These are phyloP conservation scores for Claviceps digitariae DNA, from an alignment of 2,329 filamentous ascomycete species.

Conservation along the genomic window DNA sequence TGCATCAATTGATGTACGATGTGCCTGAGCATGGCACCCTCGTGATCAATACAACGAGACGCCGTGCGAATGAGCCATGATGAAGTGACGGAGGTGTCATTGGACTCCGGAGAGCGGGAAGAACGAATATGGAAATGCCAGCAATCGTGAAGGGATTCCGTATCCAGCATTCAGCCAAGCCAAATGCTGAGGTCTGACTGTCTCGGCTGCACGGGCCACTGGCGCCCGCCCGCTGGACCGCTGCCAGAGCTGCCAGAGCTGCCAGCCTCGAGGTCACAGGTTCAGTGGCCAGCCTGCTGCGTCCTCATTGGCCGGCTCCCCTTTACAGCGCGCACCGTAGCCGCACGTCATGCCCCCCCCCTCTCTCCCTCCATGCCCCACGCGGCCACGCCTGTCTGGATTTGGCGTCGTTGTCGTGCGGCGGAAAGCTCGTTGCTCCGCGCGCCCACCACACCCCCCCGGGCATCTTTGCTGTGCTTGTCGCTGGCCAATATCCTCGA, in stretches of 20 bases:
- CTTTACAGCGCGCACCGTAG: background rate
- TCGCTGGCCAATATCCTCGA: background rate
- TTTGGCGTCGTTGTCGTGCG: background rate
- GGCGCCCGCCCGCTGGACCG: background rate
- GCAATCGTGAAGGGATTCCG: too few relatives aligned
- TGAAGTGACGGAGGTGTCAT: background rate
- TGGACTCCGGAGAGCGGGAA: background rate
- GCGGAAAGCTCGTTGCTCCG: background rate
- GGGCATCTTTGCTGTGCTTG: background rate
- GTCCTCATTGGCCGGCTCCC: background rate
- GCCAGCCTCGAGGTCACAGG: background rate
- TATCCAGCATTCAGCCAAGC: too few relatives aligned
- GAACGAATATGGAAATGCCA: too few relatives aligned
- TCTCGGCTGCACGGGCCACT: background rate
- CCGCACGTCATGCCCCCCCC: conserved; percentile 1
- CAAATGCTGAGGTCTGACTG: background rate
- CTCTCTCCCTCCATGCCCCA: background rate
- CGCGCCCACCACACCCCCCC: too few relatives aligned
- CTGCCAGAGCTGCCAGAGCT: background rate
- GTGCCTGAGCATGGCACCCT: background rate
- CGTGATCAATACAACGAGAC: background rate
- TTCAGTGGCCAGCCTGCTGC: background rate
- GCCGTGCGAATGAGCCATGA: background rate
- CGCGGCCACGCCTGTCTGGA: background rate
- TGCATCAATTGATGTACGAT: background rate